A percentile compares a stretch with the other conserved stretches of the same genome.
These are phyloP conservation scores for Claviceps sorghi DNA, from an alignment of 2,329 filamentous ascomycete species.

Conservation along the genomic window DNA sequence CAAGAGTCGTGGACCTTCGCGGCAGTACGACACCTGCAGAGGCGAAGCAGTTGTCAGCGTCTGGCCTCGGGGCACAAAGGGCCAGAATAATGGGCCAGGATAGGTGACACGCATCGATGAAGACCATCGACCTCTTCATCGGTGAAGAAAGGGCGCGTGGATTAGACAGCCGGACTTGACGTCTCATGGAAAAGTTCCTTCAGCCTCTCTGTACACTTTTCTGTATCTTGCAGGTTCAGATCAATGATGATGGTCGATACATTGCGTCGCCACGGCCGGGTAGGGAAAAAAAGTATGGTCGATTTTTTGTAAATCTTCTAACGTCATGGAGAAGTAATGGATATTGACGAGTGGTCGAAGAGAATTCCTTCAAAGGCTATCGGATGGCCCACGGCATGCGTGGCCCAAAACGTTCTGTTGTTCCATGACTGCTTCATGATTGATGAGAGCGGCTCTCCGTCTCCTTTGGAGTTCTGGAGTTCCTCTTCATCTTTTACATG, in stretches of 20 bases:
- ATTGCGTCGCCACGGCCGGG: background rate
- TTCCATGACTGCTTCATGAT: background rate
- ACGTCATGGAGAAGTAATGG: background rate
- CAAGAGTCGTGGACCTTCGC: background rate
- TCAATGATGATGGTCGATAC: background rate
- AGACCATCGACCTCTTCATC: background rate
- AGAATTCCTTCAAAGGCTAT: background rate
- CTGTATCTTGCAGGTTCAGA: background rate
- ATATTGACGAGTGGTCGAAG: background rate
- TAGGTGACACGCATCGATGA: background rate
- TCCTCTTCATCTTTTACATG: background rate
- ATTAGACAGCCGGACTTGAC: background rate
- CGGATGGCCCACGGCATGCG: background rate
- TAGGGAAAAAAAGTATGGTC: background rate
- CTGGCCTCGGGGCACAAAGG: background rate
- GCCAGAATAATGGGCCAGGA: background rate
- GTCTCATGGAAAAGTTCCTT: background rate
- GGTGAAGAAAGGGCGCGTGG: background rate
- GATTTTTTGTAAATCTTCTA: background rate
- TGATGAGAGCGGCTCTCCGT: background rate
- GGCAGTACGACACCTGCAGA: background rate
- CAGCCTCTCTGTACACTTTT: background rate
- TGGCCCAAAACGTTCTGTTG: background rate
- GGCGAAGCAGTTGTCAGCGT: slow-evolving; percentile 1
- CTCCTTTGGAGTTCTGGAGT: background rate